Percentiles rank a stretch among this genome's conserved stretches.
Conservation (phyloP, 257 asterid genomes). For the Solanum habrochaites region DNA sequence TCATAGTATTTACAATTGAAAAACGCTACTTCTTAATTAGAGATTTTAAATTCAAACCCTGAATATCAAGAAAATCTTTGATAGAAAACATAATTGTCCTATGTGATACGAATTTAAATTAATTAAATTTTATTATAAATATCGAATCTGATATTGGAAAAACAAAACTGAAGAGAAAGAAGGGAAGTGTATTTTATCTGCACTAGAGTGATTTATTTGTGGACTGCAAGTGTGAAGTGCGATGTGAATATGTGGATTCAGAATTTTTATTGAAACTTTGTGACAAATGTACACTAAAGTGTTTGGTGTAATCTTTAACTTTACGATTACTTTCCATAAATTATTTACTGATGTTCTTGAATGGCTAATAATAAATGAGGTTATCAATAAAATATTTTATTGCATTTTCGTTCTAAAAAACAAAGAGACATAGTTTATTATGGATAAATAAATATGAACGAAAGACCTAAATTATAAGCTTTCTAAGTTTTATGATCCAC, state of each 20-base stretch:
- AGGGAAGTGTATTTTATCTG: background rate
- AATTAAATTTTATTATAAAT: too few species aligned
- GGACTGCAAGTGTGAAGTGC: background rate
- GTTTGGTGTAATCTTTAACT: background rate
- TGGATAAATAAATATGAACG: background rate
- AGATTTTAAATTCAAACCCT: too few species aligned
- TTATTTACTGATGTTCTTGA: background rate
- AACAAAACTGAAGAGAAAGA: background rate
- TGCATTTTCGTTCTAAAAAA: background rate
- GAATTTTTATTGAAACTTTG: background rate
- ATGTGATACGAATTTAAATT: accelerated
- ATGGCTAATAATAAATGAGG: background rate
- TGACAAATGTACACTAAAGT: background rate
- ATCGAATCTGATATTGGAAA: too few species aligned
- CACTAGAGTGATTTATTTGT: background rate
- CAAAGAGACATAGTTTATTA: background rate
- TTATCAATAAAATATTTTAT: background rate
- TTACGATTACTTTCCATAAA: background rate
- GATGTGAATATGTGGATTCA: background rate
- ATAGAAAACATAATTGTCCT: accelerated
- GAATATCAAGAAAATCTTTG: accelerated
- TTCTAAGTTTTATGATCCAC: too few species aligned
- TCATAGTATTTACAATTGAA: background rate
- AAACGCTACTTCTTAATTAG: accelerated
- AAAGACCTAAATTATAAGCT: too few species aligned